These are phyloP conservation scores for Botrytis galanthina DNA, from an alignment of 2,329 filamentous ascomycete genomes.

Conservation along the genomic window DNA sequence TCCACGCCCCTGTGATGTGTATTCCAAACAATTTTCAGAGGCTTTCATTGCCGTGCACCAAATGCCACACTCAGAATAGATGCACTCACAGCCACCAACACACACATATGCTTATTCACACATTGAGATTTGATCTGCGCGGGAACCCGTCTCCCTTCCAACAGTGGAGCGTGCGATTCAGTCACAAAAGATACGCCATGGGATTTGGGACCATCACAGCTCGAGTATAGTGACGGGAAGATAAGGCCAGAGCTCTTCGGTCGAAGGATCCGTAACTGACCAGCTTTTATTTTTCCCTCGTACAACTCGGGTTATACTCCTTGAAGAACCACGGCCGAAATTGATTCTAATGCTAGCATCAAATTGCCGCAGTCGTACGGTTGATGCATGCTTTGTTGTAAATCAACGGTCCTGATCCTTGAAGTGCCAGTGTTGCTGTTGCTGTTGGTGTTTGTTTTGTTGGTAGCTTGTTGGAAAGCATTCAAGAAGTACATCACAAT, in stretches of 20 bases:
- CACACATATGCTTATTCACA: background rate
- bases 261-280: background rate
- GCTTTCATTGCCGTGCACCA: background rate
- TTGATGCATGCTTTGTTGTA: constrained; percentile 4
- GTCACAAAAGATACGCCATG: background rate
- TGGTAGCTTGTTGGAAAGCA: constrained; percentile 4
- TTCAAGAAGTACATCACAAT: background rate
- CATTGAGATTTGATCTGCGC: background rate
- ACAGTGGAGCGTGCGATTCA: background rate
- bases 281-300: background rate
- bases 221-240: background rate
- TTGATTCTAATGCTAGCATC: background rate
- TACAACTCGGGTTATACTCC: background rate
- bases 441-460: constrained; percentile 1
- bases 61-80: background rate
- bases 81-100: background rate
- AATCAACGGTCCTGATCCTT: background rate
- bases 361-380: background rate
- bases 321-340: background rate
- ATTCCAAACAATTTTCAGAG: background rate
- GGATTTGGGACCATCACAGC: background rate
- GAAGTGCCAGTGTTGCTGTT: background rate
- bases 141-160: background rate
- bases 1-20: background rate
- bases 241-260: background rate